Evolutionary conservation across 305 asterid genomes (phyloP), one percentile per base, ranked within the genome.

Genomic region (Fraxinus albicans): DNA sequence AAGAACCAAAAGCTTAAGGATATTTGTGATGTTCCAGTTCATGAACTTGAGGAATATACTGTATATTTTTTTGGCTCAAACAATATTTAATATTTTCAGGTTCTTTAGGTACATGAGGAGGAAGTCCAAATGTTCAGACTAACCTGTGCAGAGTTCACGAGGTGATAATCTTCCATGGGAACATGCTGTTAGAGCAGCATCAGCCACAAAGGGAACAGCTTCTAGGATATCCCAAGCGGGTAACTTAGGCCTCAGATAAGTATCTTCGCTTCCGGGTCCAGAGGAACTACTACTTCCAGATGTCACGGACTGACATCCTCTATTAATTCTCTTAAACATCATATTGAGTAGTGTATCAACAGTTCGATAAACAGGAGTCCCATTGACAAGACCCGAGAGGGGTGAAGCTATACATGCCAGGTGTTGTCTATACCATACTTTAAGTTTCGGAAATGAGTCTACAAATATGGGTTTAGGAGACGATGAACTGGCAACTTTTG

Each of bases 201-300:
- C 98, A 47, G 92, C 98, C 65, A 95, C 99, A 70, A 96, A 95
- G 50, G 98, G 98, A 77, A 96, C 98, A 13, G 99, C 99, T 91
- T 96, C 98, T 6, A 96, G 99, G 79, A 96, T 88, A 85, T 96
- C 97, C 99, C 99, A 96, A 87, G 99, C 99, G 25, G 98, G 98
- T 76, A 96, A 85, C 47, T 90, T 93, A 55, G 98, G 97, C 91
- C 95, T 92, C 25, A 89, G 84, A 84, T 82, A 34, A 73, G 47
- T 79, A 82, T 94, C 98, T 65, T 96, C 99, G 47, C 88, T 88
- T 81, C 93, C 97, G 29, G 89, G 89, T 78, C 96, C 97, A 8
- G 97, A 89, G 6, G 98, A 96, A 81, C 90, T 85, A 85, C 98
- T 96, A 82, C 98, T 96, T 81, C 97, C 98, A 21, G 98, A 93